Percentiles rank a stretch among this genome's conserved stretches.
Conservation (phyloP, 2,329 filamentous ascomycete species). For the Fusarium annulatum region DNA sequence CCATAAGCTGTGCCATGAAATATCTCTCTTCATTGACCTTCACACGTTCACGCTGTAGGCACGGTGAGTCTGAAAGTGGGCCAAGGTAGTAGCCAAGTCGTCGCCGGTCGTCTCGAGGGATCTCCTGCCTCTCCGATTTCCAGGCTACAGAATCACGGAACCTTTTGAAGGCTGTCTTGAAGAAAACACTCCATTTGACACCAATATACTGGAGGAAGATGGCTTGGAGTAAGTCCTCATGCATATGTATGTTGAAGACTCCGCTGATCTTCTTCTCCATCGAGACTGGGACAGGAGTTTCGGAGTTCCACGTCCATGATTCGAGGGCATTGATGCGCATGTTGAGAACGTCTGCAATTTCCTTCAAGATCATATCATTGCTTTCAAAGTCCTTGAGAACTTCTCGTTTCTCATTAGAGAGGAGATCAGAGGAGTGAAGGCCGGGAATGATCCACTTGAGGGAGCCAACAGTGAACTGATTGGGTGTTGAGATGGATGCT, state of each 20-base stretch:
- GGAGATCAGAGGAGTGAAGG: conserved; percentile 56
- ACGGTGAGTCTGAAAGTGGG: background rate
- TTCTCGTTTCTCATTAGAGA: conserved; percentile 56
- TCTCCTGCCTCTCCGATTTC: conserved; percentile 46
- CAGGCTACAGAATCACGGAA: conserved; percentile 52
- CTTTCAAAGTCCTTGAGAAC: conserved; percentile 57
- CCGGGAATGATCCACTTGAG: conserved; percentile 56
- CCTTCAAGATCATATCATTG: conserved; percentile 56
- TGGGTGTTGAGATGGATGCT: conserved; percentile 40
- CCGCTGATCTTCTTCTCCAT: conserved; percentile 62
- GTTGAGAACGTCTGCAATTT: conserved; percentile 65
- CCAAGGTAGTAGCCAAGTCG: conserved; percentile 54
- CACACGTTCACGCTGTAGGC: conserved; percentile 48
- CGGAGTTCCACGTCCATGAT: conserved; percentile 59
- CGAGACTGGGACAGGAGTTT: conserved; percentile 53
- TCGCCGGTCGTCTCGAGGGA: conserved; percentile 47
- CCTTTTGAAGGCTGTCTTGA: conserved; percentile 52
- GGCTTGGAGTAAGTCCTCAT: conserved; percentile 63
- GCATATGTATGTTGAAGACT: conserved; percentile 62
- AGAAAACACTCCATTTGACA: conserved; percentile 57
- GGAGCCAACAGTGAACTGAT: conserved; percentile 50
- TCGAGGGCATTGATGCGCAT: conserved; percentile 59
- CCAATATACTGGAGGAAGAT: conserved; percentile 64
- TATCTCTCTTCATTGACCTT: conserved; percentile 53
- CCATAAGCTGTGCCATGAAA: conserved; percentile 59